These are phyloP conservation scores for Cercis canadensis DNA, from an alignment of 306 rosid species.

Conservation along the genomic window DNA sequence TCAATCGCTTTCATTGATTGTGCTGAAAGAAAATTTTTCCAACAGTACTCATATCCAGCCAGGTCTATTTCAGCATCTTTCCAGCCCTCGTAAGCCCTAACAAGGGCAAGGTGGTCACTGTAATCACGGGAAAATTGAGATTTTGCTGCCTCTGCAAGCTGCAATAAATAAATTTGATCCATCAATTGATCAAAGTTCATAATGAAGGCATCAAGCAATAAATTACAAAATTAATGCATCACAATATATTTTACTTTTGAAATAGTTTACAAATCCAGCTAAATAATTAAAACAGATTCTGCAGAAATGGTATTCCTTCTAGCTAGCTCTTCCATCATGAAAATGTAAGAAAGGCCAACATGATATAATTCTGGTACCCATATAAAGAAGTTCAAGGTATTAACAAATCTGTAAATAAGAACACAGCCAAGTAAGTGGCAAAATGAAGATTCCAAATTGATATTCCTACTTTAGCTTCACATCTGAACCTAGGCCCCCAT, in stretches of 20 bases:
- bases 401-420: not conserved
- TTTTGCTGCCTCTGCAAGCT: constrained; percentile 98
- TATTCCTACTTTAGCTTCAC: too few species aligned
- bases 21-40: constrained; percentile 87
- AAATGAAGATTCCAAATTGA: not conserved
- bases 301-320: not conserved
- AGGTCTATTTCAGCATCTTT: constrained; percentile 77
- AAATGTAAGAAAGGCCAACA: not conserved
- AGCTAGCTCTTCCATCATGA: not conserved
- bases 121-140: constrained; percentile 73
- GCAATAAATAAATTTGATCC: constrained; percentile 36
- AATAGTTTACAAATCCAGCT: not conserved
- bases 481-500: too few species aligned
- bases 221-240: constrained; percentile 13
- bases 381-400: not conserved
- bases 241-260: not conserved
- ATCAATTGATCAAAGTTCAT: constrained; percentile 38
- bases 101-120: constrained; percentile 95
- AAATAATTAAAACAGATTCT: not conserved
- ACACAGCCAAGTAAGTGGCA: not conserved
- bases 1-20: constrained; percentile 97
- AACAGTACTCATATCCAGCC: constrained; percentile 87
- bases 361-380: constrained; percentile 10
- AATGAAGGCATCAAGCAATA: constrained; percentile 20
- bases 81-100: constrained; percentile 89